Evolutionary conservation across 352 stramenopile species (phyloP).

Genomic region (Sclerospora graminicola): DNA sequence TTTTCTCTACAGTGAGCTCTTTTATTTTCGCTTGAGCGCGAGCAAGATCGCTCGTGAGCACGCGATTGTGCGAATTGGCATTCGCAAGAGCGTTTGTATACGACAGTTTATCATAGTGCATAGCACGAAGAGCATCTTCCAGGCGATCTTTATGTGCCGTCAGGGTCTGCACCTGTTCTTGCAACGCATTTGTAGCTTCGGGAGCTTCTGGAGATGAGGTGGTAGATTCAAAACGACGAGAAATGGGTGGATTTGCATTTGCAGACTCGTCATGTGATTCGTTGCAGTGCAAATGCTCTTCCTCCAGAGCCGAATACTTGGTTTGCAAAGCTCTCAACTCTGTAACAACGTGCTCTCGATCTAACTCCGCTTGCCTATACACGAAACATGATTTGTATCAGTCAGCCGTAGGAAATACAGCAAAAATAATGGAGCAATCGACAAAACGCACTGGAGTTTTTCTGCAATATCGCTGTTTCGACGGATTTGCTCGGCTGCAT

Average conservation of each 20-base stretch:
- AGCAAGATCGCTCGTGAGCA: slow-evolving; percentile 45
- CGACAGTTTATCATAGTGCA: slow-evolving; percentile 77
- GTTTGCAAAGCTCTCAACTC: slow-evolving; percentile 39
- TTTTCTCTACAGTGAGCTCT: slow-evolving; percentile 25
- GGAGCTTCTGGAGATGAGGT: neutral
- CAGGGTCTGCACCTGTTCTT: slow-evolving; percentile 46
- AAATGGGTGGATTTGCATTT: neutral
- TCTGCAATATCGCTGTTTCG: slow-evolving; percentile 32
- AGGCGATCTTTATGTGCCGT: slow-evolving; percentile 48
- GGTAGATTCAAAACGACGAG: neutral
- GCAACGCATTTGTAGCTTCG: slow-evolving; percentile 14
- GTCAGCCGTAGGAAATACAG: neutral
- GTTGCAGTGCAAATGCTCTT: slow-evolving; percentile 27
- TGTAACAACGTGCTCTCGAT: slow-evolving; percentile 36
- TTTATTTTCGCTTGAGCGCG: slow-evolving; percentile 47
- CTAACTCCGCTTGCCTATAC: slow-evolving; percentile 31
- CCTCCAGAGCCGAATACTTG: slow-evolving; percentile 39
- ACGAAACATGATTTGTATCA: neutral
- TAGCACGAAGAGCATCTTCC: slow-evolving; percentile 60
- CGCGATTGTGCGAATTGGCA: slow-evolving; percentile 66
- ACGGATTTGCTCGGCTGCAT: slow-evolving; percentile 41
- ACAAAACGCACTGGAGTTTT: slow-evolving; percentile 34
- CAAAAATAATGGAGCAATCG: neutral
- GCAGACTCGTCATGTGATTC: slow-evolving; percentile 1
- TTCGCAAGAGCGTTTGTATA: slow-evolving; percentile 75